phyloP scores from a whole-genome alignment of 202 grass and related monocot genomes.

The Digitaria exilis region DNA sequence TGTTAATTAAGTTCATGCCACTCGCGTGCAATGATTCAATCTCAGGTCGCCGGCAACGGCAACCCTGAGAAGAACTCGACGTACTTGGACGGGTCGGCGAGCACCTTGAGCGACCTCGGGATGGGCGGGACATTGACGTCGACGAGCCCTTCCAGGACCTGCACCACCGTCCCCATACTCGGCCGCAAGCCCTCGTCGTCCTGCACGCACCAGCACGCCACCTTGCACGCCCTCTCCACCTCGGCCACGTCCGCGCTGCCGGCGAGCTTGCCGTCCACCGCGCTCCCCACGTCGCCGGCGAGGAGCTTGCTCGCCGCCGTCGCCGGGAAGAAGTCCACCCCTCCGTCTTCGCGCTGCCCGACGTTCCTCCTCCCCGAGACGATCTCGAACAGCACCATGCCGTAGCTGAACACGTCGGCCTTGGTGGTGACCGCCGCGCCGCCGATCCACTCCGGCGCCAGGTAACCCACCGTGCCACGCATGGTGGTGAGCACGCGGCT shows the following conservation, averaged over 20 bases:
- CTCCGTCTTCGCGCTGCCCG: conserved; percentile 25
- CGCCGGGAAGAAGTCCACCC: conserved; percentile 56
- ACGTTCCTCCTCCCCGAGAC: conserved; percentile 55
- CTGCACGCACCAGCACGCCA: conserved; percentile 79
- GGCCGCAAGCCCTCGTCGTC: conserved; percentile 48
- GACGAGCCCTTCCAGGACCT: conserved; percentile 59
- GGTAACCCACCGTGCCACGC: conserved; percentile 76
- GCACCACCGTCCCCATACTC: conserved; percentile 60
- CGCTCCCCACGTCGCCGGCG: conserved; percentile 44
- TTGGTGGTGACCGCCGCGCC: conserved; percentile 58
- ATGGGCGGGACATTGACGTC: conserved; percentile 57
- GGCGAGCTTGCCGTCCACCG: conserved; percentile 48
- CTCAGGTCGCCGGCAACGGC: conserved; percentile 47
- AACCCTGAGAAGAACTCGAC: conserved; percentile 66
- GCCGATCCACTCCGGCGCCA: conserved; percentile 74
- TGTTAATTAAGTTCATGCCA: not conserved
- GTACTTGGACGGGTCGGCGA: conserved; percentile 49
- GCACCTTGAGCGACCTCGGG: conserved; percentile 57
- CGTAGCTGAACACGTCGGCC: conserved; percentile 74
- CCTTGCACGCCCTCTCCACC: conserved; percentile 61
- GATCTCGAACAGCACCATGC: conserved; percentile 78
- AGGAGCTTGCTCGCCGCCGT: conserved; percentile 41
- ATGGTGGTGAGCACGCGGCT: conserved; percentile 86
- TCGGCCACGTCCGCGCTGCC: conserved; percentile 44
- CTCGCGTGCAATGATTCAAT: not conserved